Percentiles rank a stretch among this genome's conserved stretches.
phyloP scores from a whole-genome alignment of 1,284 basidiomycete genomes.

The Neolentinus lepideus region DNA sequence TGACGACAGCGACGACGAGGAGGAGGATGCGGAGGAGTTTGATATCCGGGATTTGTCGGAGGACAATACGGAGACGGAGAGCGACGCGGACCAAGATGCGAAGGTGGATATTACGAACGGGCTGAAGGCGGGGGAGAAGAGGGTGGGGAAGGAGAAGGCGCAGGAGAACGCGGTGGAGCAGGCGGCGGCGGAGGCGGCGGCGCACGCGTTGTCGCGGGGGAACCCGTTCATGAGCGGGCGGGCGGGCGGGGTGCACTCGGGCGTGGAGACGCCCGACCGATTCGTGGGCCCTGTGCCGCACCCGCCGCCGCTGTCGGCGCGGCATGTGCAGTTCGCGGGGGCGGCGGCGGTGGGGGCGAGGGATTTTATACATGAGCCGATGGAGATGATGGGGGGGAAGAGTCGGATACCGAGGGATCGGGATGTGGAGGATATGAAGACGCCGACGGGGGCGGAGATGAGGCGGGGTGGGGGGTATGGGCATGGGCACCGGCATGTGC shows the following conservation, averaged over 20 bases:
- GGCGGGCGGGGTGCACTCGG: conserved; percentile 37
- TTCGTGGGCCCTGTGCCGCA: conserved; percentile 62
- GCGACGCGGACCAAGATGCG: conserved; percentile 10
- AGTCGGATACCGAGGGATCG: conserved; percentile 48
- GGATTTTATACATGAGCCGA: conserved; percentile 43
- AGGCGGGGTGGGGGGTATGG: background rate
- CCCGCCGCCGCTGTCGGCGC: conserved; percentile 44
- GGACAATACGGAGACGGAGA: conserved; percentile 25
- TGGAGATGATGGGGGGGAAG: conserved; percentile 35
- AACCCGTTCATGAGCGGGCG: conserved; percentile 24
- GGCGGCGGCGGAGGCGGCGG: conserved; percentile 23
- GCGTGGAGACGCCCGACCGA: conserved; percentile 73
- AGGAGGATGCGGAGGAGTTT: conserved; percentile 69
- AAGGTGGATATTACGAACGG: conserved; percentile 20
- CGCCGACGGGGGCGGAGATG: conserved; percentile 50
- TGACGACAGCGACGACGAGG: conserved; percentile 24
- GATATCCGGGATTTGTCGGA: conserved; percentile 87
- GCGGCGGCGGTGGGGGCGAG: conserved; percentile 38
- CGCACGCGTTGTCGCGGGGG: conserved; percentile 25
- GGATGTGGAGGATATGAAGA: conserved; percentile 39
- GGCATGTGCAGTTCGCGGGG: conserved; percentile 43
- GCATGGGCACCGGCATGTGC: conserved; percentile 5
- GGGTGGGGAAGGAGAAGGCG: conserved; percentile 12
- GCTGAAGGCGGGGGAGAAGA: conserved; percentile 16
- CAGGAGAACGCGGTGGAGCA: conserved; percentile 10